Evolutionary conservation across 805 yeast genomes (phyloP), one percentile per base, ranked within the genome.

Genomic region (Monosporozyma solicola): DNA sequence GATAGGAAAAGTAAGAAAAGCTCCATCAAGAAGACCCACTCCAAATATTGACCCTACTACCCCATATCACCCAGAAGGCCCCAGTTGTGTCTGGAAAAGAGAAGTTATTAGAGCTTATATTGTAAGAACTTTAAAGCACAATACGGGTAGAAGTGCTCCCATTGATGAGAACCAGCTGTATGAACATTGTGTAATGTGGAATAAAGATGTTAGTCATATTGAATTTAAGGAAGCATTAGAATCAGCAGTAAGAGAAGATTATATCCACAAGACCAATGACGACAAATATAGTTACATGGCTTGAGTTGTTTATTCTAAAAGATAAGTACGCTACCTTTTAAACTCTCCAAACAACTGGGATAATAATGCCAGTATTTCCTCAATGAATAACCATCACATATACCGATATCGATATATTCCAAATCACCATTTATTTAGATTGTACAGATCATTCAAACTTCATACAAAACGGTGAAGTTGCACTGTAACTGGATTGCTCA

Each of bases 141-240:
- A 44, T 24, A 29, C 39, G 3, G 39, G 47, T 20, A 61, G 59
- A 2, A 10, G 6, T 10, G 25, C 8, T 24, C 10, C 16, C 4
- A 13, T 24, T 5, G 7, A 8, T 24, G 6, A 7, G 16, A n/a
- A 24, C 6, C 3, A 7, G 9, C 25, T 43, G 24, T 11, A 20
- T 24, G 46, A 43, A 11, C 5, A 24, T 4, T 11, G 46, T 24
- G 4, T 11, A 16, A 24, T 3, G 13, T 13, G 25, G 24, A 13
- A 32, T 9, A 32, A 58, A 8, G 70, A 68, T 1, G 51, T 59
- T 43, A 67, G 68, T 54, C 51, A 62, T 4, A 69, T 69, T 16
- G 71, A 67, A 25, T 64, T 65, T 50, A 65, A 58, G 43, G 65
- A 62, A 13, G 68, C 69, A 5, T 48, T 67, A 16, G 32, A 56